These are phyloP conservation scores for Odonthalia washingtoniensis DNA, from an alignment of 31 red algal genomes.

Conservation along the genomic window DNA sequence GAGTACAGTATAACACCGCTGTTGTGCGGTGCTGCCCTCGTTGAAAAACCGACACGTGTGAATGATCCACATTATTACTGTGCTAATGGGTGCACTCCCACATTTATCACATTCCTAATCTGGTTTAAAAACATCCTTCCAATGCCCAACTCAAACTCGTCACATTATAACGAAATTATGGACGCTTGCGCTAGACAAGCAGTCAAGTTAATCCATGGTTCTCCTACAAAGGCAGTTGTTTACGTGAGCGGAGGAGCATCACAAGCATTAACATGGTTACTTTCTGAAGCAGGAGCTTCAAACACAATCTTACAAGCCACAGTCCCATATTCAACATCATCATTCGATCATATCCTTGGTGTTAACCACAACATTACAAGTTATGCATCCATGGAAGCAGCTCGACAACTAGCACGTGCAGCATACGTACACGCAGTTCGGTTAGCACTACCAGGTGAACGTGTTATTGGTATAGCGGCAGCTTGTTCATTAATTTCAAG, in stretches of 20 bases:
- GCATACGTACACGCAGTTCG: conserved; percentile 74
- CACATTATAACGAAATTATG: conserved; percentile 56
- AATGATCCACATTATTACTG: no score
- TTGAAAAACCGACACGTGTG: no score
- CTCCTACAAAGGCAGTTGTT: conserved; percentile 64
- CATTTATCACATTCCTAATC: neutral
- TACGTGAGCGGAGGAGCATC: conserved; percentile 73
- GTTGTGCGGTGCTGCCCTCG: no score
- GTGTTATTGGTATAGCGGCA: conserved; percentile 70
- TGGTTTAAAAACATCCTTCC: neutral
- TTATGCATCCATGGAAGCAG: conserved; percentile 55
- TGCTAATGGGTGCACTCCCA: no score
- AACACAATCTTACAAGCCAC: conserved; percentile 60
- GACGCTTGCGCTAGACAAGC: conserved; percentile 56
- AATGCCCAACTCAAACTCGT: neutral
- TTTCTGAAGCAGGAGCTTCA: conserved; percentile 68
- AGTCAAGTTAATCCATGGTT: conserved; percentile 53
- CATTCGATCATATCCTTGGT: conserved; percentile 10
- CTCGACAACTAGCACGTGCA: conserved; percentile 52
- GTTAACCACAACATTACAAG: conserved; percentile 3
- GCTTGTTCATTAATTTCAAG: conserved; percentile 49
- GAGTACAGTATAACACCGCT: no score
- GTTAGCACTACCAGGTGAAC: conserved; percentile 52
- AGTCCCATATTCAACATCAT: conserved; percentile 58
- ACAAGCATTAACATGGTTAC: conserved; percentile 59